Base-by-base conservation (phyloP, 2,329 filamentous ascomycete species). In the Ceratocystis colombiana region DNA sequence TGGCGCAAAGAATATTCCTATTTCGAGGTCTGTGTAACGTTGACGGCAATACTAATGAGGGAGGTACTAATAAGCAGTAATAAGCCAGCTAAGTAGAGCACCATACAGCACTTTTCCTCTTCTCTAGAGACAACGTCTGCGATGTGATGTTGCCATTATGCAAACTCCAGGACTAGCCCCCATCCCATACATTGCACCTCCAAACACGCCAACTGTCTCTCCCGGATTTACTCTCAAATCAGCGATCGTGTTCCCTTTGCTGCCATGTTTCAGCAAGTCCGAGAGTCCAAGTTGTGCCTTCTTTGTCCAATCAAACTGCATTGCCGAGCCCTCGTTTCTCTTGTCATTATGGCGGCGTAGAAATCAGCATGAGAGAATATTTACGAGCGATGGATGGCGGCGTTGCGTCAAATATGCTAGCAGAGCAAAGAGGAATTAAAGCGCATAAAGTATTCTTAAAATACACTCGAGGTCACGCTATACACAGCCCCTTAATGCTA, bases 1-100 rank as follows among this genome's bases (percentile, higher is more conserved):
- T 20, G 1, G 5, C 6, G 28, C 1, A 3, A 30, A 20, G 3
- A 33, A 50, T 50, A 46, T 63, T 12, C 25, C 22, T 22, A 33
- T 63, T 17, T 50, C 61, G 25, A 10, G 46, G 44, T 33, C 25
- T 63, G 61, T 50, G 61, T 30, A 50, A 63, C 44, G 59, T 41
- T 5, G 6, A 37, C 20, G 22, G 59, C 17, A 12, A 53, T 10
- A 8, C 2, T 1, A n/a, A 25, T 20, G 7, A 53, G n/a, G n/a
- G 0, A 6, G 30, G 30, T 33, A 33, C 6, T 7, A 6, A 7
- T 7, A 33, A 33, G 30, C 4, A 5, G 15, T 22, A 25, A 22
- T 6, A 20, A 53, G n/a, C 3, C 37, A 15, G 37, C 10, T 2
- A 41, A 41, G 12, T 12, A 41, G 3, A 41, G 37, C 37, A 15